These are phyloP conservation scores for Calonectria naviculata DNA, from an alignment of 2,329 filamentous ascomycete genomes.

Conservation along the genomic window DNA sequence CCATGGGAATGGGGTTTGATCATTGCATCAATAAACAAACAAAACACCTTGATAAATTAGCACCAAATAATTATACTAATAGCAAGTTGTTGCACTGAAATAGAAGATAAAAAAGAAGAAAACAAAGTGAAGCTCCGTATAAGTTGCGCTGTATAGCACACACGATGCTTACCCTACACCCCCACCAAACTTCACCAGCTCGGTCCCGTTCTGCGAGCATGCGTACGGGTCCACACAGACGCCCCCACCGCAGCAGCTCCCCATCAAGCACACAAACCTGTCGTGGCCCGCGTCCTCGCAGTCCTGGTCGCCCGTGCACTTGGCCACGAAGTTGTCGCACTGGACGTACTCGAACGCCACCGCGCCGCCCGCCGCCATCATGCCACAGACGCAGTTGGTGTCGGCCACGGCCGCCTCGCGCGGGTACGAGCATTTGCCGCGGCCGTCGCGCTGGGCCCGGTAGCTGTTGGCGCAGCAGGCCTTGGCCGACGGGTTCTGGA, in stretches of 20 bases:
- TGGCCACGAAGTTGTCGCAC: constrained; percentile 46
- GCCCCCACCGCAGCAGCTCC: constrained; percentile 49
- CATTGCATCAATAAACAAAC: not conserved
- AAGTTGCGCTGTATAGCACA: not conserved
- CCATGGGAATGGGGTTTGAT: no score
- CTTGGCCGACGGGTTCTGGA: constrained; percentile 46
- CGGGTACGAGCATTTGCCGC: constrained; percentile 45
- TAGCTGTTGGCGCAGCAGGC: constrained; percentile 48
- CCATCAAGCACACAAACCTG: constrained; percentile 45
- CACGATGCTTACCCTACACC: constrained; percentile 30
- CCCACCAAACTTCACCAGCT: constrained; percentile 37
- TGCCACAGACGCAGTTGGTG: constrained; percentile 50
- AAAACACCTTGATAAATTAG: not conserved
- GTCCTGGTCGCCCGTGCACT: constrained; percentile 39
- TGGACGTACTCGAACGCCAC: constrained; percentile 48
- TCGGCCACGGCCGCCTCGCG: constrained; percentile 41
- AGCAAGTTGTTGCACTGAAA: not conserved
- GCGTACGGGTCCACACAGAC: constrained; percentile 51
- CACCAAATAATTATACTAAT: not conserved
- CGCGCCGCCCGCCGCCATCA: constrained; percentile 34
- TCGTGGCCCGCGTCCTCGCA: constrained; percentile 39
- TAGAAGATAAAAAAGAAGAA: not conserved
- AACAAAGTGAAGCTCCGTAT: not conserved
- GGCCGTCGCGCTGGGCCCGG: constrained; percentile 33
- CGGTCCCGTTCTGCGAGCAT: constrained; percentile 48